Percentiles rank a stretch among this genome's conserved stretches.
These are phyloP conservation scores for Datisca glomerata DNA, from an alignment of 306 rosid genomes.

Conservation along the genomic window DNA sequence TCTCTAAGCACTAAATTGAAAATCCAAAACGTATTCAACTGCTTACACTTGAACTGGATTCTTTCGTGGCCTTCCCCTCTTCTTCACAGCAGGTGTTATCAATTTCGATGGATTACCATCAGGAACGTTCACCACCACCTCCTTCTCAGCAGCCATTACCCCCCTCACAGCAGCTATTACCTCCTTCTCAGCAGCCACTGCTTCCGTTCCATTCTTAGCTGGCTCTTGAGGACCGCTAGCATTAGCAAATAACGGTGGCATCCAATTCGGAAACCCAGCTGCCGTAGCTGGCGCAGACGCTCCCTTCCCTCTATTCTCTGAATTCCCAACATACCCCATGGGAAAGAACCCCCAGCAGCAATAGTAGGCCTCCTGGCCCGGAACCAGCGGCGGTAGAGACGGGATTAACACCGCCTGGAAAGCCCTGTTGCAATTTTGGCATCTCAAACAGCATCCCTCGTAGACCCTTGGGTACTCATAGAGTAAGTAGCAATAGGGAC, in stretches of 20 bases:
- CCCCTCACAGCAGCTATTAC: not conserved
- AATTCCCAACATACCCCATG: slow-evolving; percentile 37
- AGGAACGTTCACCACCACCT: slow-evolving; percentile 3
- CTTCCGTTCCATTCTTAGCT: slow-evolving; percentile 6
- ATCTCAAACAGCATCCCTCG: slow-evolving; percentile 65
- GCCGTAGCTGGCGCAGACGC: not conserved
- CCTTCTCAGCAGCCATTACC: not conserved
- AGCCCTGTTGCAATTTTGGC: slow-evolving; percentile 67
- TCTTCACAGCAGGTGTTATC: slow-evolving; percentile 11
- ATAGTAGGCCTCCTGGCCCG: slow-evolving; percentile 77
- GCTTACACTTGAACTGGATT: slow-evolving; percentile 11
- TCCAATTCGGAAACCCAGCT: slow-evolving; percentile 45
- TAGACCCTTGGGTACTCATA: slow-evolving; percentile 66
- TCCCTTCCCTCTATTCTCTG: slow-evolving; percentile 20
- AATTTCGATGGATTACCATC: slow-evolving; percentile 15
- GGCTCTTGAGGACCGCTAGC: slow-evolving; percentile 6
- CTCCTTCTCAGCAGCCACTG: not conserved
- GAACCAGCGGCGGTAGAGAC: slow-evolving; percentile 47
- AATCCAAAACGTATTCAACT: not conserved
- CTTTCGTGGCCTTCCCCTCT: slow-evolving; percentile 54
- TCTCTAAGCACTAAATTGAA: not conserved
- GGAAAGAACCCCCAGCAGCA: slow-evolving; percentile 82
- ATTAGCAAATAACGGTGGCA: slow-evolving; percentile 35
- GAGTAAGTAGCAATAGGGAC: slow-evolving; percentile 72
- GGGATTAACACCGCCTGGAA: slow-evolving; percentile 47